Evolutionary conservation across 2,329 filamentous ascomycete genomes (phyloP).

Genomic region (Raffaelea ambrosiae): DNA sequence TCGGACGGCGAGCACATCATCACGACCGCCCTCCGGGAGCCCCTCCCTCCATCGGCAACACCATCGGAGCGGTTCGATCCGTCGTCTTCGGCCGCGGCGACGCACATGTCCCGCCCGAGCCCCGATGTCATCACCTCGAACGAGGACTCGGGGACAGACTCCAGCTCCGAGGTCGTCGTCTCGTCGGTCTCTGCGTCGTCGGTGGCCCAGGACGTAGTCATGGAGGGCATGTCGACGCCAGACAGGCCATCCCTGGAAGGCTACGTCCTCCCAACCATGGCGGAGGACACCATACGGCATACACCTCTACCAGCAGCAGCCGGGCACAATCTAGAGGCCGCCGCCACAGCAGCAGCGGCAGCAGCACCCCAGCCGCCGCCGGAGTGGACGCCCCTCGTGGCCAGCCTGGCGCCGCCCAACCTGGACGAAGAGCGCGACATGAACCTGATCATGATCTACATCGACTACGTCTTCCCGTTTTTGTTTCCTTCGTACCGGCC

Average conservation of each 20-base stretch:
- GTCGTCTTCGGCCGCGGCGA: not conserved
- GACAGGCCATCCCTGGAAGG: no score
- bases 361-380: not conserved
- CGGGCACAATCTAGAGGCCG: no score
- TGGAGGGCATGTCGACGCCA: no score
- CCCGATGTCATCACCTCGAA: not conserved
- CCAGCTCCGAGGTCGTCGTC: not conserved
- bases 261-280: no score
- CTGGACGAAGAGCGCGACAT: slow-evolving; percentile 16
- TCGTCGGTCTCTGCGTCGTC: slow-evolving; percentile 1
- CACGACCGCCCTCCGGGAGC: not conserved
- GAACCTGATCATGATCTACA: slow-evolving; percentile 46
- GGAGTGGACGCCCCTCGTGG: not conserved
- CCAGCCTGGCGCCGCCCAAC: slow-evolving; percentile 2
- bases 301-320: no score
- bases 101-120: not conserved
- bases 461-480: slow-evolving; percentile 55
- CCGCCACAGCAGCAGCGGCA: not conserved
- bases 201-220: not conserved
- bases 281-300: no score
- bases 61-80: not conserved
- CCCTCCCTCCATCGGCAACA: not conserved
- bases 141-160: slow-evolving; percentile 4
- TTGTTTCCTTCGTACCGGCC: slow-evolving; percentile 57
- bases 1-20: slow-evolving; percentile 10